phyloP scores from a whole-genome alignment of 345 rosid genomes.

The Populus simonii region DNA sequence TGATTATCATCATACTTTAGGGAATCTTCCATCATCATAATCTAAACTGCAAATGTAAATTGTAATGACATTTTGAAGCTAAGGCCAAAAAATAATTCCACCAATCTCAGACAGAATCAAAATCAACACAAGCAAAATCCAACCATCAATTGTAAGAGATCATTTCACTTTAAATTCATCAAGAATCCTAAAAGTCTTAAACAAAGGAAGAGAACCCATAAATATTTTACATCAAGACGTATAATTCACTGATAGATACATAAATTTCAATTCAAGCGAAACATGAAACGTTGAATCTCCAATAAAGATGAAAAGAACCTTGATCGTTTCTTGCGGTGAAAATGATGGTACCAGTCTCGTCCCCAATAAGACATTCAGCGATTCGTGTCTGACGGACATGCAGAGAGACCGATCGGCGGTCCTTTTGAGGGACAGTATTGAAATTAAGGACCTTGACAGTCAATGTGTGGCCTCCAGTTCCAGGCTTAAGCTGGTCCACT shows the following conservation, averaged over 20 bases:
- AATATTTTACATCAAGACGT: not conserved
- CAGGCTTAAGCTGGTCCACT: conserved; percentile 46
- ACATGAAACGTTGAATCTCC: no score
- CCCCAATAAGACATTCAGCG: conserved; percentile 54
- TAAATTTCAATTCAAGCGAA: not conserved
- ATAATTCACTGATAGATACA: not conserved
- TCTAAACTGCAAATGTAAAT: not conserved
- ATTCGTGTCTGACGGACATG: conserved; percentile 34
- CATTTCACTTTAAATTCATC: not conserved
- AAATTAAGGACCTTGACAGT: conserved; percentile 36
- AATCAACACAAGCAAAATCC: not conserved
- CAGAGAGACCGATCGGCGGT: conserved; percentile 32
- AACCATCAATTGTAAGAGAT: not conserved
- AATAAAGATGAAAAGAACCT: not conserved
- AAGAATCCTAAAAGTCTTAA: not conserved
- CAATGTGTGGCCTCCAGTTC: conserved; percentile 42
- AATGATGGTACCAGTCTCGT: conserved; percentile 40
- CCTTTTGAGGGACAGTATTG: conserved; percentile 30
- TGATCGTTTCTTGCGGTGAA: conserved; percentile 41
- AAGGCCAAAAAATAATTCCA: not conserved
- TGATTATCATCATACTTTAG: not conserved
- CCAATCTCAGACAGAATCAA: not conserved
- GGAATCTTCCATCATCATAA: not conserved
- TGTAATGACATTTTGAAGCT: not conserved
- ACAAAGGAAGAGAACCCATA: not conserved